These are phyloP conservation scores for Glutinoglossum americanum DNA, from an alignment of 495 filamentous ascomycete genomes.

Conservation along the genomic window DNA sequence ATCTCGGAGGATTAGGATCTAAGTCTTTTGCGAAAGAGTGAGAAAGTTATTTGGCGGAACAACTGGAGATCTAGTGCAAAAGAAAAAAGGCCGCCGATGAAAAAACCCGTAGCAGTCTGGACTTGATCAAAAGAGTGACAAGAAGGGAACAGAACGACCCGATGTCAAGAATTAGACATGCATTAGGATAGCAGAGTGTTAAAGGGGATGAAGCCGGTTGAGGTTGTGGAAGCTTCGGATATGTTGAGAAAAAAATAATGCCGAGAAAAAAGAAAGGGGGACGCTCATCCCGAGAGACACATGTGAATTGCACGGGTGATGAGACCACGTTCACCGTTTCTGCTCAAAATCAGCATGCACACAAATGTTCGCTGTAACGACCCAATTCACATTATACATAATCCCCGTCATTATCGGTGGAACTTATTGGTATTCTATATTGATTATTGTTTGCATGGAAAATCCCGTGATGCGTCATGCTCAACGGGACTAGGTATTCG, in stretches of 20 bases:
- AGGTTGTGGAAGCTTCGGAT: neutral
- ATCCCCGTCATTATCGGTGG: neutral
- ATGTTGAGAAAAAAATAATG: neutral
- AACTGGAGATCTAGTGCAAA: neutral
- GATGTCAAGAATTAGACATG: neutral
- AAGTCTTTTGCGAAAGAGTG: neutral
- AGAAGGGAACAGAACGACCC: neutral
- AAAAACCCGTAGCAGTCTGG: neutral
- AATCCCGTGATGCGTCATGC: neutral
- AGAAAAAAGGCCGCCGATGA: neutral
- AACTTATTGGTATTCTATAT: too few species aligned
- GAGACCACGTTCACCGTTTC: neutral
- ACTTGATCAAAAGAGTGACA: neutral
- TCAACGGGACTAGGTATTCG: neutral
- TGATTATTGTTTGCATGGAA: neutral
- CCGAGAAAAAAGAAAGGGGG: neutral
- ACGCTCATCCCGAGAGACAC: slow-evolving; percentile 6
- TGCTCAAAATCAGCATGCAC: too few species aligned
- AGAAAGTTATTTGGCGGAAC: neutral
- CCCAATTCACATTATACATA: neutral
- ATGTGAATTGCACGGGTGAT: neutral
- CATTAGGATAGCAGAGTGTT: neutral
- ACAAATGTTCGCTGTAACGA: too few species aligned
- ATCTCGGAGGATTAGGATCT: neutral
- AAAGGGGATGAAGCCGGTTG: neutral